Evolutionary conservation across 164 flowering plant genomes (phyloP).

Genomic region (Vitis cinerea): DNA sequence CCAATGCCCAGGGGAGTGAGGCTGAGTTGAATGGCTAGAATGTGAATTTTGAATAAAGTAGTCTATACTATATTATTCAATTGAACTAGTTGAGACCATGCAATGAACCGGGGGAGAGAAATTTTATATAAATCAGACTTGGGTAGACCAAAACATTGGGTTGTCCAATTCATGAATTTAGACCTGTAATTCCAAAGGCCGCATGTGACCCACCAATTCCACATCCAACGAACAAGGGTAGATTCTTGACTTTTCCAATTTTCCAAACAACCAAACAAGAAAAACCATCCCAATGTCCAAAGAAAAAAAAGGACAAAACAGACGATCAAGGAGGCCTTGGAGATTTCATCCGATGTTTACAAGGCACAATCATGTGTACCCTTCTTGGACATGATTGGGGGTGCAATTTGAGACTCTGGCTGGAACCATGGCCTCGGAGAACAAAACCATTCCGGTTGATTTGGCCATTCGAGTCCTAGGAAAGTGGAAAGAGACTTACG

Average conservation of each 20-base stretch:
- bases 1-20: no score
- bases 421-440: not conserved
- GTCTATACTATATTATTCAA: not conserved
- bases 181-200: not conserved
- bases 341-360: constrained; percentile 8
- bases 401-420: not conserved
- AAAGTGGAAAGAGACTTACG: constrained; percentile 30
- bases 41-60: not conserved
- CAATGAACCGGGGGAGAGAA: not conserved
- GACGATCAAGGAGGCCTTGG: not conserved
- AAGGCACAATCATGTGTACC: not conserved
- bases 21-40: no score
- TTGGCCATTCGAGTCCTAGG: constrained; percentile 14
- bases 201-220: not conserved
- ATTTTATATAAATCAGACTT: not conserved
- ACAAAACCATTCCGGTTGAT: constrained; percentile 12
- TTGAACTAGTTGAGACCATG: not conserved
- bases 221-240: no score
- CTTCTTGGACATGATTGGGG: not conserved
- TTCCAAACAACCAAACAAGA: not conserved
- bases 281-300: not conserved
- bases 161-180: not conserved
- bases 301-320: not conserved
- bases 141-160: not conserved
- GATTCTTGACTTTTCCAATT: no score